Conservation (phyloP, 371 early-diverging fungal species). For the Mortierella sp. region DNA sequence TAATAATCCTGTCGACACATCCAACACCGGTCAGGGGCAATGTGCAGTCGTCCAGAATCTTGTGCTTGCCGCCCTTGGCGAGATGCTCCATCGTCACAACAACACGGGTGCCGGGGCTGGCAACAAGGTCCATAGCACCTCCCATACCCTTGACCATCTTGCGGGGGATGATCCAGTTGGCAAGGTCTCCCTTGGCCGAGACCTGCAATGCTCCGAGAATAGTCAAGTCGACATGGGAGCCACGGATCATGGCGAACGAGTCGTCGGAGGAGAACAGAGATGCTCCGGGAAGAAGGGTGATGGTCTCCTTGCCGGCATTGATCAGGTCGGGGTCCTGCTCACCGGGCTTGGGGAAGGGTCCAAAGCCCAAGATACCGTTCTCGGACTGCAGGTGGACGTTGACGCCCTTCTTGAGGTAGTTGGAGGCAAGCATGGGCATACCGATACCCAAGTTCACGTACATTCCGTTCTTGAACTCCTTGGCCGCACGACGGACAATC, state of each 20-base stretch:
- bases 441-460: constrained; percentile 81
- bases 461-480: constrained; percentile 80
- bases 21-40: constrained; percentile 76
- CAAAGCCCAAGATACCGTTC: constrained; percentile 79
- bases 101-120: constrained; percentile 69
- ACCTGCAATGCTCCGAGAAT: constrained; percentile 80
- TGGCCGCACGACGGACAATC: constrained; percentile 78
- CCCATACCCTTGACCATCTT: constrained; percentile 86
- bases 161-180: constrained; percentile 82
- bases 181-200: constrained; percentile 72
- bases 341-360: constrained; percentile 75
- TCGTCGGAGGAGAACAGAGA: constrained; percentile 72
- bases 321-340: constrained; percentile 78
- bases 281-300: constrained; percentile 71
- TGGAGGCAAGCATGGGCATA: constrained; percentile 80
- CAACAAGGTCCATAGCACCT: constrained; percentile 80
- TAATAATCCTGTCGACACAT: constrained; percentile 75
- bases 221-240: constrained; percentile 73
- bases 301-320: constrained; percentile 80
- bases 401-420: constrained; percentile 73
- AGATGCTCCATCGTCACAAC: constrained; percentile 83
- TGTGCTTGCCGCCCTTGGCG: constrained; percentile 73
- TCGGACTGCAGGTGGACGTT: constrained; percentile 79
- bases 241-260: constrained; percentile 80
- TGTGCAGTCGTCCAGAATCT: constrained; percentile 72